Conservation (phyloP, 257 asterid species). For the Solanum stenotomum region DNA sequence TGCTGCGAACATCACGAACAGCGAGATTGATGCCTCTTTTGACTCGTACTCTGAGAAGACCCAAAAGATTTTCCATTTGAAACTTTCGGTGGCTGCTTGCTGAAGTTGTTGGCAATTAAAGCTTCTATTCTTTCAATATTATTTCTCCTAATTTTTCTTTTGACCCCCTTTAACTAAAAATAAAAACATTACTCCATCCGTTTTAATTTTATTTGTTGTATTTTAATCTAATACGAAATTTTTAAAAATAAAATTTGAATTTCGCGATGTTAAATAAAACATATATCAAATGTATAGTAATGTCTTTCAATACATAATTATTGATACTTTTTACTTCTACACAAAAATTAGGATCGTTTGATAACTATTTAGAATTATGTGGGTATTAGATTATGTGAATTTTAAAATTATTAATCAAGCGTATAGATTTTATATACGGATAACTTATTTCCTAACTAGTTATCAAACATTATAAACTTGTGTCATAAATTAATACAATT, state of each 20-base stretch:
- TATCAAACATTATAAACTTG: background rate
- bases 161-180: too few relatives aligned
- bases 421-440: too few relatives aligned
- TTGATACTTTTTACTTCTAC: background rate
- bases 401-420: too few relatives aligned
- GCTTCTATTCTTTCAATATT: background rate
- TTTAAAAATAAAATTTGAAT: too few relatives aligned
- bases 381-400: too few relatives aligned
- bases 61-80: constrained; percentile 48
- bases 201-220: too few relatives aligned
- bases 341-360: background rate
- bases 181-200: too few relatives aligned
- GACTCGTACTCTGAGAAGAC: constrained; percentile 60
- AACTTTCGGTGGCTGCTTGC: background rate
- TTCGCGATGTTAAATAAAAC: too few relatives aligned
- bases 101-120: background rate
- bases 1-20: constrained; percentile 73
- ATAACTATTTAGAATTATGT: background rate
- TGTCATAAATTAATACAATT: background rate
- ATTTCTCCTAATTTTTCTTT: too few relatives aligned
- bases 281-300: too few relatives aligned
- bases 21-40: constrained; percentile 79
- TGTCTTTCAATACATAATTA: too few relatives aligned
- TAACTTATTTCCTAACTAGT: background rate
- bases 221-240: too few relatives aligned